phyloP scores from a whole-genome alignment of 306 rosid genomes.

The cucumber (Cucumis sativus) region DNA sequence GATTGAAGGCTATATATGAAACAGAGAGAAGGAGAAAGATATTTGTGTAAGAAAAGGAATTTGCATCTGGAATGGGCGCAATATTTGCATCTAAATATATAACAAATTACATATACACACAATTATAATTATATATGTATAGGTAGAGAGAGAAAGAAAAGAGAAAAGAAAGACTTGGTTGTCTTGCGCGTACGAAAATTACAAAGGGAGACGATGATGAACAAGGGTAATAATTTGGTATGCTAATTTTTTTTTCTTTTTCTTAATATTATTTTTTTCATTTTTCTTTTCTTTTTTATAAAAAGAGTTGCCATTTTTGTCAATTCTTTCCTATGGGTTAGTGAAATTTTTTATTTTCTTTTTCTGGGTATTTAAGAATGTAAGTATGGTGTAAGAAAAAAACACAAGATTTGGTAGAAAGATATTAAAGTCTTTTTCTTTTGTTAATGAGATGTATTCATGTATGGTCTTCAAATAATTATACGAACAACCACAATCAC shows the following conservation, averaged over 20 bases:
- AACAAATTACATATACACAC: slow-evolving; percentile 4
- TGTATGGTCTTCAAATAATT: neutral
- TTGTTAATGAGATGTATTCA: neutral
- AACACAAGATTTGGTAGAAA: neutral
- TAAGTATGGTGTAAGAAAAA: neutral
- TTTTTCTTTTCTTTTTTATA: neutral
- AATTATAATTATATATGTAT: neutral
- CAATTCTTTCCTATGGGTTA: neutral
- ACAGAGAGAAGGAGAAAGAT: slow-evolving; percentile 12
- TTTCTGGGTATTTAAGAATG: neutral
- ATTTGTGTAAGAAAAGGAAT: slow-evolving; percentile 31
- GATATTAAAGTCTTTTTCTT: neutral
- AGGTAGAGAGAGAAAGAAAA: neutral
- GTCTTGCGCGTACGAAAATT: neutral
- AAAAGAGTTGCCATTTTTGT: neutral
- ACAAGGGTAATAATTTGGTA: neutral
- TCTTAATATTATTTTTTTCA: too few species aligned
- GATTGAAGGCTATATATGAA: slow-evolving; percentile 32
- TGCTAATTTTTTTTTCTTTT: too few species aligned
- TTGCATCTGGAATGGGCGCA: slow-evolving; percentile 23
- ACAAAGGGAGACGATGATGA: neutral
- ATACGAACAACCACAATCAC: neutral
- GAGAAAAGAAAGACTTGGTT: slow-evolving; percentile 4
- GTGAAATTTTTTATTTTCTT: neutral
- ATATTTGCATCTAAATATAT: slow-evolving; percentile 3